Evolutionary conservation across 176 grass and related monocot species (phyloP), one percentile per base, ranked within the genome.

Genomic region (Oryza nivara): DNA sequence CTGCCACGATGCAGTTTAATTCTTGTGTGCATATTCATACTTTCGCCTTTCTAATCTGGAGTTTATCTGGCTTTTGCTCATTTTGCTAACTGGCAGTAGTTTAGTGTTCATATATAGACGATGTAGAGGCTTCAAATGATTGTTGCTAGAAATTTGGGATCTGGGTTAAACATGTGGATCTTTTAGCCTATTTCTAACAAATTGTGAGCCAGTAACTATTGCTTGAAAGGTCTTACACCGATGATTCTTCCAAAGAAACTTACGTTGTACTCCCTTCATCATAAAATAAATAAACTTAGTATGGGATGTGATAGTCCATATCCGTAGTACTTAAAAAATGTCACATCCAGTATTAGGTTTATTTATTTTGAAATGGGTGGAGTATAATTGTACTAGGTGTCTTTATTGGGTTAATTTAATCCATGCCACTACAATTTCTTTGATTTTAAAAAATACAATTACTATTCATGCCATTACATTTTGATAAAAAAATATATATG

Each of bases 61-160:
- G 58, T 32, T 65, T 35, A 22, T 20, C 35, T 73, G 60, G 36
- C 44, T 12, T 74, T 84, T 54, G 70, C 34, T 38, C 26, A 11
- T 85, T 85, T 63, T 54, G 45, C 60, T 51, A 65, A 16, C 78
- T 56, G 32, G 43, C 44, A 30, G 48, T 86, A 74, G 68, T 83
- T 86, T 82, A 19, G 22, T 70, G 75, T 52, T 87, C 63, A 87
- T 87, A 83, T 13, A 15, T 63, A 23, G 65, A 66, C 73, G 67
- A 61, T 20, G 19, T 45, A 54, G 69, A 84, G 40, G 16, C 35
- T 65, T 75, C 3, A 61, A 61, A 85, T 65, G 19, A 26, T 15
- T 76, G 63, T 63, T 83, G 5, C 9, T 44, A 23, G 80, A 87
- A 74, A 43, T 45, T 65, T 44, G 32, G 80, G 83, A 78, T 43